A percentile compares a stretch with the other conserved stretches of the same genome.
phyloP scores from a whole-genome alignment of 352 stramenopile species.

The Phytophthora uliginosa region DNA sequence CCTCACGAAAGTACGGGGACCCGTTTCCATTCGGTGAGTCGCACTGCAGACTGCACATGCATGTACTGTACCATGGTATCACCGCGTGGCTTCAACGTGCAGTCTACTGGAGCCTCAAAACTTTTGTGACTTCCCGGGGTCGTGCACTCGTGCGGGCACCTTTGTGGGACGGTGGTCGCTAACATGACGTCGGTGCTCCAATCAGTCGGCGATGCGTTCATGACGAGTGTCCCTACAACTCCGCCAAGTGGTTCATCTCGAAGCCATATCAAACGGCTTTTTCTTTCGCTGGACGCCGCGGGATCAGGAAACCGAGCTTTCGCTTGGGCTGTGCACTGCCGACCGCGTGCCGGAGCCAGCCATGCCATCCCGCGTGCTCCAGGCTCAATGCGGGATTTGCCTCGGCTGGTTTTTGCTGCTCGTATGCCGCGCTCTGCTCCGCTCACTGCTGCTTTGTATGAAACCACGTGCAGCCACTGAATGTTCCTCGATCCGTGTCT shows the following conservation, averaged over 20 bases:
- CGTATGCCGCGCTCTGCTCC: slow-evolving; percentile 24
- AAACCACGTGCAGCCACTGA: slow-evolving; percentile 25
- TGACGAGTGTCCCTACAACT: slow-evolving; percentile 15
- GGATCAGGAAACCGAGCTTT: background rate
- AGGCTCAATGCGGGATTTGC: slow-evolving; percentile 38
- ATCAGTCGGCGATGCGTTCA: background rate
- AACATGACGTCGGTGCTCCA: slow-evolving; percentile 6
- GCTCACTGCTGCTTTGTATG: slow-evolving; percentile 26
- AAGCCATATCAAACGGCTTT: slow-evolving; percentile 27
- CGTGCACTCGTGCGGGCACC: slow-evolving; percentile 22
- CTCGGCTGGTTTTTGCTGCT: slow-evolving; percentile 29
- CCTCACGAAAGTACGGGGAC: slow-evolving; percentile 34
- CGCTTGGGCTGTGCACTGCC: background rate
- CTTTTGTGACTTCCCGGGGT: slow-evolving; percentile 11
- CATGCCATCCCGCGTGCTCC: slow-evolving; percentile 25
- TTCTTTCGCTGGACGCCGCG: slow-evolving; percentile 1
- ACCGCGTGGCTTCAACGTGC: background rate
- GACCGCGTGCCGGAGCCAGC: slow-evolving; percentile 18
- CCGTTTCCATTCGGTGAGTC: slow-evolving; percentile 20
- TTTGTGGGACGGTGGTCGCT: background rate
- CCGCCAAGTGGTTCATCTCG: slow-evolving; percentile 25
- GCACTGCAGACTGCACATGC: too few species aligned
- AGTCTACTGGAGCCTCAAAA: background rate
- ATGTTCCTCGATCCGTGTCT: slow-evolving; percentile 33
- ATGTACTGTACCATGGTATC: too few species aligned